Evolutionary conservation across 2,329 filamentous ascomycete species (phyloP), one percentile per base, ranked within the genome.

Genomic region (Aspergillus pseudoglaucus): DNA sequence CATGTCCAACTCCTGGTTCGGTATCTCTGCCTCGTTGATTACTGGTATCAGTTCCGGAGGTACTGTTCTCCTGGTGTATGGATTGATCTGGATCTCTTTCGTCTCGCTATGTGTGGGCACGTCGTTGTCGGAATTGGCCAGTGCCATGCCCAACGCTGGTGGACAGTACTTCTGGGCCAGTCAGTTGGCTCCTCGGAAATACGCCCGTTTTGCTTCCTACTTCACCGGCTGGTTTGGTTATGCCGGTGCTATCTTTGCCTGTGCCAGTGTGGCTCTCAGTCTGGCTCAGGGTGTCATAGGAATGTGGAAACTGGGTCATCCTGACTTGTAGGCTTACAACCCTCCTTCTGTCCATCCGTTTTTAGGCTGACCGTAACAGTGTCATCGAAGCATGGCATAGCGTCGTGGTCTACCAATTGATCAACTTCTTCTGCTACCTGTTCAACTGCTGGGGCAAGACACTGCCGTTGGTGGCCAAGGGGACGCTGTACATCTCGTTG

Each of bases 191-290:
- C 73, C 74, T 2, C 70, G 62, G 52, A 69, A 62, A 48, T 76
- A 67, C 49, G 67, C 71, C 2, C 71, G 71, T 23, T 67, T 75
- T 46, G 65, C 69, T 5, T 73, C 70, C 10, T 78, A 76, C 47
- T 46, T 74, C 43, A 76, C 72, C 1, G 75, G 74, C 9, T 78
- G 73, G 68, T 70, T 79, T 49, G 75, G 75, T 2, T 80, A 75
- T 69, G 73, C 75, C n/a, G 77, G 76, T 14, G 69, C 71, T 18
- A 72, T 80, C 46, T 80, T 79, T 52, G 78, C 76, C 6, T 74
- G 67, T 53, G 76, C 78, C 15, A 76, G 74, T 61, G 74, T 78
- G 15, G 72, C 75, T 3, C 57, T 79, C 42, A 72, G 72, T 42
- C 62, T 78, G 45, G 75, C 70, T 4, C 69, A 68, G 53, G 76